A percentile compares a stretch with the other conserved stretches of the same genome.
phyloP scores from a whole-genome alignment of 2,329 filamentous ascomycete genomes.

The Diplodia corticola region DNA sequence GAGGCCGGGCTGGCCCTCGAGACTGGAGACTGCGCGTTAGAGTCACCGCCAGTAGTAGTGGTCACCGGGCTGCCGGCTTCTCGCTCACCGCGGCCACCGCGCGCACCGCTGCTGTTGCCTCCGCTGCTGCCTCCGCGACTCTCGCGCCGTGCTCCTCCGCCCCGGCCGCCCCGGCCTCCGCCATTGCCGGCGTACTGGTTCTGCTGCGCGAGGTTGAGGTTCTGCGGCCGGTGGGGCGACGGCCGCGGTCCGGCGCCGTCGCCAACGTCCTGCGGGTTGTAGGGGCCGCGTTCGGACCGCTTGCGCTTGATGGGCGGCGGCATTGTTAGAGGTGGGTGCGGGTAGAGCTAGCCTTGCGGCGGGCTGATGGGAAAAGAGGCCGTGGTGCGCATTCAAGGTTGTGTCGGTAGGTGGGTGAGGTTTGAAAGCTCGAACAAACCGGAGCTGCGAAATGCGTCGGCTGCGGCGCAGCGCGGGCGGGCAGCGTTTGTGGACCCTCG shows the following conservation, averaged over 20 bases:
- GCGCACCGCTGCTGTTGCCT: slow-evolving; percentile 25
- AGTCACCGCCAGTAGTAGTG: slow-evolving; percentile 5
- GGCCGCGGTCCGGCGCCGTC: slow-evolving; percentile 43
- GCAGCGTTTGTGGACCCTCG: slow-evolving; percentile 11
- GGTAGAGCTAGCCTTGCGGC: slow-evolving; percentile 17
- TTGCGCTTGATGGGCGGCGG: slow-evolving; percentile 59
- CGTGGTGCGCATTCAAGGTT: slow-evolving; percentile 19
- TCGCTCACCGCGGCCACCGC: slow-evolving; percentile 25
- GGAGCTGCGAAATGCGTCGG: slow-evolving; percentile 11
- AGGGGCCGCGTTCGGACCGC: slow-evolving; percentile 45
- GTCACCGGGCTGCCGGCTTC: slow-evolving; percentile 9
- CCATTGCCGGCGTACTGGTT: slow-evolving; percentile 36
- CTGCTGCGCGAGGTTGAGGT: slow-evolving; percentile 54
- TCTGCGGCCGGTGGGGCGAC: slow-evolving; percentile 54
- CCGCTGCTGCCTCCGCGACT: slow-evolving; percentile 29
- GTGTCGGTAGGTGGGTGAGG: background rate
- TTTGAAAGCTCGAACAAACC: slow-evolving; percentile 14
- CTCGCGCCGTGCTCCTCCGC: slow-evolving; percentile 24
- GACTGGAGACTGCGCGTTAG: slow-evolving; percentile 22
- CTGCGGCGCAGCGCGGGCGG: background rate
- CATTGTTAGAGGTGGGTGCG: slow-evolving; percentile 41
- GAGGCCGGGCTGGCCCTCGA: slow-evolving; percentile 19
- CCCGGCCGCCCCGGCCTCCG: slow-evolving; percentile 21
- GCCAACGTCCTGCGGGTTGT: slow-evolving; percentile 39
- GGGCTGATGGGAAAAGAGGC: slow-evolving; percentile 12